These are phyloP conservation scores for Phytophthora chlamydospora DNA, from an alignment of 352 stramenopile species.

Conservation along the genomic window DNA sequence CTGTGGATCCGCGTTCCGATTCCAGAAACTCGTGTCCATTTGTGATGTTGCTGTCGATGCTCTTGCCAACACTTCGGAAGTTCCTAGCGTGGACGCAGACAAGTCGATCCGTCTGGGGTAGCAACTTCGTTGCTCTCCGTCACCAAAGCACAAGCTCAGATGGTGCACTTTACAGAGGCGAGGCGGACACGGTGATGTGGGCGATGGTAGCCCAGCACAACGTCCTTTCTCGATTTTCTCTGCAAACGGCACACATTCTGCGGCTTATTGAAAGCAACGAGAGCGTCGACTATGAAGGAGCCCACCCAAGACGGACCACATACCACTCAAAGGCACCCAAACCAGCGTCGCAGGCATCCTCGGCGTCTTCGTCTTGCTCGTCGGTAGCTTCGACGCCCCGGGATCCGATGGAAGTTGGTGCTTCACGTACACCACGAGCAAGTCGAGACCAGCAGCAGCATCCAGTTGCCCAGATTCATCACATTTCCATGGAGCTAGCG, in stretches of 20 bases:
- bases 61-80: slow-evolving; percentile 62
- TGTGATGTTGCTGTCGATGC: slow-evolving; percentile 69
- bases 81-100: slow-evolving; percentile 54
- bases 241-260: slow-evolving; percentile 38
- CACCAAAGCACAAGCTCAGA: slow-evolving; percentile 18
- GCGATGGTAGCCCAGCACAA: slow-evolving; percentile 60
- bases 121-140: slow-evolving; percentile 10
- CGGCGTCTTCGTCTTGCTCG: slow-evolving; percentile 24
- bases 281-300: slow-evolving; percentile 37
- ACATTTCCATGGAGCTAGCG: slow-evolving; percentile 63
- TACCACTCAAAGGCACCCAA: slow-evolving; percentile 7
- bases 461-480: slow-evolving; percentile 54
- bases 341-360: slow-evolving; percentile 27
- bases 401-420: slow-evolving; percentile 1
- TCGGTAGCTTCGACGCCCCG: slow-evolving; percentile 25
- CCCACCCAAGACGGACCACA: neutral
- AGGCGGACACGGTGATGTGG: slow-evolving; percentile 31
- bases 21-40: slow-evolving; percentile 42
- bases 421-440: slow-evolving; percentile 9
- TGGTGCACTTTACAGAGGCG: slow-evolving; percentile 9
- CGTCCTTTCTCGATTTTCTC: slow-evolving; percentile 40
- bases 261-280: slow-evolving; percentile 56
- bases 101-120: slow-evolving; percentile 47
- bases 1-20: slow-evolving; percentile 19
- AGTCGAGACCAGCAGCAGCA: neutral